Base-by-base conservation (phyloP, 148 eudicot species). In the Camellia sinensis region DNA sequence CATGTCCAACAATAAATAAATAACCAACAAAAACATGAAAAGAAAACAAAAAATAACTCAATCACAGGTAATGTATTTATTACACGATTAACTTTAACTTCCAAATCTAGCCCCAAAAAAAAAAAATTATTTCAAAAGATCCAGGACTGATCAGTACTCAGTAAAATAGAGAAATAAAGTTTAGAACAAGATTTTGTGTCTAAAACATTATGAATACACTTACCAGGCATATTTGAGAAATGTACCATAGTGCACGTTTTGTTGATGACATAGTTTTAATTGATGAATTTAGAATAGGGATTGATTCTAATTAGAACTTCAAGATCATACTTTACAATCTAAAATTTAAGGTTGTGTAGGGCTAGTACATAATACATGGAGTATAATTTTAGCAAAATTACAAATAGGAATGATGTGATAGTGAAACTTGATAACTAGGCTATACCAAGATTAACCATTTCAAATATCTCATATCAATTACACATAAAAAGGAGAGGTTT, bases 1-100 rank as follows among this genome's bases (percentile, higher is more conserved):
- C 84, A 87, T 57, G 64, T 80, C 80, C 79, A 80, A 50, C 71
- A 74, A 67, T n/a, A 43, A 3, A n/a, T n/a, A n/a, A n/a, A 61
- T 13, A 22, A 60, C 70, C 59, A 22, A 75, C 52, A 18, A 78
- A 67, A 41, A 67, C 45, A 6, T 29, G 11, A 63, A 13, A 44
- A 41, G 14, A 46, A 52, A 11, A 6, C 5, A 3, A 9, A 50
- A n/a, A 4, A 37, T 19, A n/a, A n/a, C n/a, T 13, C 40, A 12
- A 7, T n/a, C 18, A 17, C 40, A 6, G 7, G 45, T 17, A 72
- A 17, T 13, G 29, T 29, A 17, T 53, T 52, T 52, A 22, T 29
- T 21, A 22, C 60, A 72, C 5, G 53, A 22, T 53, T 72, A 17
- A 74, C 11, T 54, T 54, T 7, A 53, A 73, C 62, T 21, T 65